Conservation (phyloP, 192 early-diverging fungal genomes). For the Coemansia sp. region DNA sequence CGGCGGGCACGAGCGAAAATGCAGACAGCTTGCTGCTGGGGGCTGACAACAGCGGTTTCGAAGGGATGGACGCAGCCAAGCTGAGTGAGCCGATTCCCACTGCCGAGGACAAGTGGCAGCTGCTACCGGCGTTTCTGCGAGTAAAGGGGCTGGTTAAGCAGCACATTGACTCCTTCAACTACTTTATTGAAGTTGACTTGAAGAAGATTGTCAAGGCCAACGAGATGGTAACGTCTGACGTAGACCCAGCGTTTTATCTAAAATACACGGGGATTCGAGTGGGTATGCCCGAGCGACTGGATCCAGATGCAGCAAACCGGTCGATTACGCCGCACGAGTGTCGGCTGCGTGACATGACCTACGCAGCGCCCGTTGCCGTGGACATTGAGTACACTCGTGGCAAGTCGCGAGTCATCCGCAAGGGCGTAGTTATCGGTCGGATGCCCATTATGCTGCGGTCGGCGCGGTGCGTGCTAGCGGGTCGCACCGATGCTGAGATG, state of each 20-base stretch:
- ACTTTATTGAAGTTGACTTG: conserved; percentile 94
- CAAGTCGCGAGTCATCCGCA: conserved; percentile 21
- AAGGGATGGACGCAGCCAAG: conserved; percentile 1
- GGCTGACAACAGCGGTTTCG: background rate
- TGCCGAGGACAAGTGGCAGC: conserved; percentile 92
- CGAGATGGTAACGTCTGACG: conserved; percentile 85
- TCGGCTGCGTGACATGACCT: conserved; percentile 93
- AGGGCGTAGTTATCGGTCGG: conserved; percentile 77
- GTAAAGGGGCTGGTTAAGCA: conserved; percentile 98
- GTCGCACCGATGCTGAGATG: conserved; percentile 69
- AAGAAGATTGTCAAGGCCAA: conserved; percentile 94
- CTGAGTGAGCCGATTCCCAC: conserved; percentile 52
- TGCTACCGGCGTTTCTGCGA: conserved; percentile 95
- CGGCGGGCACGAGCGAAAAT: conserved; percentile 5
- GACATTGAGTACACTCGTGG: conserved; percentile 86
- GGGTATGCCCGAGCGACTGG: conserved; percentile 75
- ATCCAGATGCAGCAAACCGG: conserved; percentile 69
- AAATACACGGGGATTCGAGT: conserved; percentile 91
- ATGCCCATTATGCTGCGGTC: conserved; percentile 97
- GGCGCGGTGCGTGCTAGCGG: conserved; percentile 81
- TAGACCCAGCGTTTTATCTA: conserved; percentile 90
- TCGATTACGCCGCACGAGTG: conserved; percentile 94
- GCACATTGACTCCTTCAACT: conserved; percentile 99
- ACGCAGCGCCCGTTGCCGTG: conserved; percentile 88
- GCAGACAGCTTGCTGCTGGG: conserved; percentile 32